phyloP scores from a whole-genome alignment of 2,329 filamentous ascomycete genomes.

The Ceratocystis colombiana region DNA sequence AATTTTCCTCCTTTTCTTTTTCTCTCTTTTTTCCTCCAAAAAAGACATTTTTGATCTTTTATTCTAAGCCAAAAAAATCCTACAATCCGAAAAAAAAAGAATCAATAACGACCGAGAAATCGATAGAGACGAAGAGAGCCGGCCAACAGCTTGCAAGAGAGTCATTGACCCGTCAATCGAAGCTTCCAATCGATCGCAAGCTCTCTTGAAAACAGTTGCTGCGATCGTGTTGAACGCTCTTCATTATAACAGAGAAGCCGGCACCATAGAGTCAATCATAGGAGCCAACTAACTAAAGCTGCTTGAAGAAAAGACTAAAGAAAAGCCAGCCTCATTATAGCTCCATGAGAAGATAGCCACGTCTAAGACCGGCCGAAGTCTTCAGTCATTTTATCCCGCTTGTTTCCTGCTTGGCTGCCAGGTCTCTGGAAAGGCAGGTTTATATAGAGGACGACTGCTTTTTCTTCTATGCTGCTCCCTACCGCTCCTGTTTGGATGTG shows the following conservation, averaged over 20 bases:
- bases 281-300: no score
- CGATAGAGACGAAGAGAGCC: neutral
- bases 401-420: neutral
- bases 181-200: neutral
- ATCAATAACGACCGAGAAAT: conserved; percentile 3
- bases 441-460: no score
- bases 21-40: neutral
- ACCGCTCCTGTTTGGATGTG: neutral
- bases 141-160: neutral
- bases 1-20: neutral
- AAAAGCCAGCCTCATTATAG: neutral
- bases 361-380: neutral
- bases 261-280: no score
- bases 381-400: neutral
- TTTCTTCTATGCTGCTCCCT: neutral
- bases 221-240: no score
- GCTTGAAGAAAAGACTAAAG: no score
- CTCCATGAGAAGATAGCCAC: neutral
- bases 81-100: neutral
- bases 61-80: conserved; percentile 11
- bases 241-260: no score
- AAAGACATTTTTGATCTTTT: conserved; percentile 6
- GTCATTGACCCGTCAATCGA: neutral
- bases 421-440: neutral
- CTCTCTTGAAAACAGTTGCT: neutral